phyloP scores from a whole-genome alignment of 148 eudicot species.

The Tetragonia tetragonoides region DNA sequence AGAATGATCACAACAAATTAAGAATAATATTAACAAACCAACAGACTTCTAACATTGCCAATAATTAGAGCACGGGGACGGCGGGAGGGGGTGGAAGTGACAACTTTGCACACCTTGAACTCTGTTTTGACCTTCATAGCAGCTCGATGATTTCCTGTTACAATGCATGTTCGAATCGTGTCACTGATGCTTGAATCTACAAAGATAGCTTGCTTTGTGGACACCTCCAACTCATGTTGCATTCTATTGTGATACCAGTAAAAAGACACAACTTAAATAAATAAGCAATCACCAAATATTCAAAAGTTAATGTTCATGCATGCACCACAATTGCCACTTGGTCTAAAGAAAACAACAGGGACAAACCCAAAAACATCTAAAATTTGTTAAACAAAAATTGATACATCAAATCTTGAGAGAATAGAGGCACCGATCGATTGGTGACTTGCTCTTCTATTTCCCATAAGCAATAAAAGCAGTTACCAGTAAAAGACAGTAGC shows the following conservation, averaged over 20 bases:
- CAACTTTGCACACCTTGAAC: conserved; percentile 62
- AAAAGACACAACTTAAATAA: background rate
- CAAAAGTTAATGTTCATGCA: conserved; percentile 2
- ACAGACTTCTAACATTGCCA: background rate
- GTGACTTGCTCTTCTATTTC: background rate
- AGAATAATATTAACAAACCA: background rate
- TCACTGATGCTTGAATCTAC: conserved; percentile 98
- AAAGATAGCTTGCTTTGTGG: conserved; percentile 90
- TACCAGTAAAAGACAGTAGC: background rate
- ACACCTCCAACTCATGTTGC: conserved; percentile 85
- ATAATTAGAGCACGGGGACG: background rate
- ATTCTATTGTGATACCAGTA: conserved; percentile 45
- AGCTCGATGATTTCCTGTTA: conserved; percentile 87
- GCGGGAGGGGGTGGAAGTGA: background rate
- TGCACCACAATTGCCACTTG: background rate
- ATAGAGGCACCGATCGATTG: too few species aligned
- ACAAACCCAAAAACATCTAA: too few species aligned
- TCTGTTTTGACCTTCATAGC: conserved; percentile 81
- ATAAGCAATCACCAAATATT: background rate
- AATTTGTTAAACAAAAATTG: too few species aligned
- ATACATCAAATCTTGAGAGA: too few species aligned
- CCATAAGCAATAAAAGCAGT: background rate
- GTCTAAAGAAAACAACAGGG: too few species aligned
- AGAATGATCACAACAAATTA: background rate
- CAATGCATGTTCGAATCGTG: conserved; percentile 96